phyloP scores from a whole-genome alignment of 257 asterid genomes.

The Nicotiana tabacum region DNA sequence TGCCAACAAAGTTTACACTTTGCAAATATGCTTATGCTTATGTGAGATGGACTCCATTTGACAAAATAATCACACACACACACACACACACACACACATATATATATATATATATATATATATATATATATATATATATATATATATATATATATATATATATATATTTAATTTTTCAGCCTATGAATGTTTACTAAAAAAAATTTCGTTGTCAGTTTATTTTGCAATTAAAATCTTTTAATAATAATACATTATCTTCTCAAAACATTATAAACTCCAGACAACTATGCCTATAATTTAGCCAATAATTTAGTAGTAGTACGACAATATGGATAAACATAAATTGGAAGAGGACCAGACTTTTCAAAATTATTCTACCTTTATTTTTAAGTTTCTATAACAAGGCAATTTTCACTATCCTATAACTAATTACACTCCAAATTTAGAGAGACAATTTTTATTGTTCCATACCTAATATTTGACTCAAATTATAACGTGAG shows the following conservation, averaged over 20 bases:
- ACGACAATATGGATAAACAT: background rate
- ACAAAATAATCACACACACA: too few species aligned
- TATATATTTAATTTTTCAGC: background rate
- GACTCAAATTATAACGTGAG: background rate
- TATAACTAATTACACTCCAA: background rate
- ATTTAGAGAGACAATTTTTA: background rate
- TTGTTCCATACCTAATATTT: background rate
- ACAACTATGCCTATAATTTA: background rate
- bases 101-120: too few species aligned
- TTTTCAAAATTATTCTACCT: background rate
- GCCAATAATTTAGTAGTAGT: background rate
- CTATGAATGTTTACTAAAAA: too few species aligned
- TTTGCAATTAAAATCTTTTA: background rate
- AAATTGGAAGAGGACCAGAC: too few species aligned
- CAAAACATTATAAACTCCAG: background rate
- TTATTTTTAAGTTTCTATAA: background rate
- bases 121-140: too few species aligned
- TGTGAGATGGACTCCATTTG: too few species aligned
- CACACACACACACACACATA: too few species aligned
- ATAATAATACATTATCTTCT: background rate
- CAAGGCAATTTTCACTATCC: background rate
- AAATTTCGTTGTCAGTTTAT: too few species aligned
- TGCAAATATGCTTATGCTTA: too few species aligned
- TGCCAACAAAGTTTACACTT: too few species aligned
- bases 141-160: too few species aligned